Evolutionary conservation across 495 filamentous ascomycete genomes (phyloP).

Genomic region (Trypethelium eluteriae): DNA sequence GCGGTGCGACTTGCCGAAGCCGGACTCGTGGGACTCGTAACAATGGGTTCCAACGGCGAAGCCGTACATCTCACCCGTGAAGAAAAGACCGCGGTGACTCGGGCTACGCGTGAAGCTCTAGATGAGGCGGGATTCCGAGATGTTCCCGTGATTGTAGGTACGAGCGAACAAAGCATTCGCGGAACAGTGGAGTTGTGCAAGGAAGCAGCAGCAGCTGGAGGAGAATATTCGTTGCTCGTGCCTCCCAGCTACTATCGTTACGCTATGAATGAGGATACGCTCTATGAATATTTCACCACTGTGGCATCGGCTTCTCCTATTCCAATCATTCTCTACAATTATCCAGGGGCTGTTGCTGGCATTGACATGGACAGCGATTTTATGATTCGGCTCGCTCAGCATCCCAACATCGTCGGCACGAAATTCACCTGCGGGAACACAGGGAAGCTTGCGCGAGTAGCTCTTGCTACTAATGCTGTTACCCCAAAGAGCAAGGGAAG

Average conservation of each 20-base stretch:
- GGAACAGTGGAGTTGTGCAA: conserved; percentile 68
- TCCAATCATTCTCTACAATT: conserved; percentile 83
- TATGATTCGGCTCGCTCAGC: conserved; percentile 68
- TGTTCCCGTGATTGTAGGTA: conserved; percentile 72
- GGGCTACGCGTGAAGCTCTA: conserved; percentile 72
- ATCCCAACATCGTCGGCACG: conserved; percentile 78
- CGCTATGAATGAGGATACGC: conserved; percentile 67
- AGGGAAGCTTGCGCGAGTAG: conserved; percentile 79
- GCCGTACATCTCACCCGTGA: conserved; percentile 71
- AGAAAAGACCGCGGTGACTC: conserved; percentile 68
- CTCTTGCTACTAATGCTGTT: conserved; percentile 65
- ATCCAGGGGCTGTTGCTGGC: conserved; percentile 82
- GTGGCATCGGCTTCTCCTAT: conserved; percentile 70
- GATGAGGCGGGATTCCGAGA: conserved; percentile 70
- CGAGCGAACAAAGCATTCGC: conserved; percentile 68
- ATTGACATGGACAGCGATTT: conserved; percentile 90
- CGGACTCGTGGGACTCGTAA: conserved; percentile 74
- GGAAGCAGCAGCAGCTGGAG: conserved; percentile 60
- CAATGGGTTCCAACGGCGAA: conserved; percentile 87
- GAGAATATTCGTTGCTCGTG: conserved; percentile 69
- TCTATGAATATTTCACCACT: conserved; percentile 67
- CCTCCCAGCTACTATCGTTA: conserved; percentile 78
- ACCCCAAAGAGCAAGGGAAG: conserved; percentile 55
- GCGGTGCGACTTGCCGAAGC: conserved; percentile 72
- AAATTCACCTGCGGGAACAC: conserved; percentile 92